Evolutionary conservation across 2,329 filamentous ascomycete genomes (phyloP), one percentile per base, ranked within the genome.

Genomic region (Rhinocladiella mackenziei): DNA sequence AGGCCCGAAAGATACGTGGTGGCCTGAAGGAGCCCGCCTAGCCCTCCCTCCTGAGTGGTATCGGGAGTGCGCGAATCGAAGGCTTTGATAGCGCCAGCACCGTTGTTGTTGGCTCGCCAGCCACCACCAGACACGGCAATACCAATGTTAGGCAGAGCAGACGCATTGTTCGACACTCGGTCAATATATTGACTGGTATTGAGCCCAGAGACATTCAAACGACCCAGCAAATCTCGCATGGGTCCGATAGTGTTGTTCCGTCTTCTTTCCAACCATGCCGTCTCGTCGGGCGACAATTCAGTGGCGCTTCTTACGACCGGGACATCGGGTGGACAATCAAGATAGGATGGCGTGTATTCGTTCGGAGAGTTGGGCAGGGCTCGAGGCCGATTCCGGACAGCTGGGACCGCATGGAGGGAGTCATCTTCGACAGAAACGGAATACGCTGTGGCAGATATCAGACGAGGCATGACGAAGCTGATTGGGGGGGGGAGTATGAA

Each of bases 21-120:
- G 2, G 84, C 76, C 68, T 95, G 89, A 50, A 95, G 70, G 52
- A 94, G 67, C 3, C 89, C 89, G 38, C 88, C 86, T 17, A 95
- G 71, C 35, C 88, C 84, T 3, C 86, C 86, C 3, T 67, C 58
- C 5, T 58, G 66, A 0, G 78, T 84, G 2, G 81, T 71, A 43
- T 78, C 77, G 0, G 71, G 62, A 0, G 84, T 89, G 14, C 89
- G 78, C 56, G 67, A 77, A 62, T 95, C 89, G 54, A 88, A 89
- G 0, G 88, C 89, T 20, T 84, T 78, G 11, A 94, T 57, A 31
- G 83, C 83, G 48, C 89, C 89, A 11, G 83, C 89, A 26, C 86
- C 88, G 60, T 85, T 91, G 70, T 89, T 72, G 69, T 94, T 73
- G n/a, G 89, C 88, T 44, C 89, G 76, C 62, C 92, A 94, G 25